Evolutionary conservation across 1,139 yeast species (phyloP), one percentile per base, ranked within the genome.

Genomic region (Lodderomyces margitis): DNA sequence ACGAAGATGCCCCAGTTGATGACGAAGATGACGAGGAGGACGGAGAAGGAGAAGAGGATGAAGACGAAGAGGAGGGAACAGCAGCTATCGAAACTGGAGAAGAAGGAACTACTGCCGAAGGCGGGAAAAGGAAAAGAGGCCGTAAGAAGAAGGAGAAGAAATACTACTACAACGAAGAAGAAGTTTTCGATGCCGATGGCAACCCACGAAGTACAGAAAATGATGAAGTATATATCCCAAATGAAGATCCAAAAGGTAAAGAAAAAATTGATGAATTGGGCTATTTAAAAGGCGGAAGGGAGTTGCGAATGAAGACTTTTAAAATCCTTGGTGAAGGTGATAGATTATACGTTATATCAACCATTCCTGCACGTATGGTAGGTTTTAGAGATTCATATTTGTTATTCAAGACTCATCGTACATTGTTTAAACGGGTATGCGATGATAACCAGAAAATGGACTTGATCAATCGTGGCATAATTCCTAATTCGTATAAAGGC

Each of bases 371-470:
- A 0, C 75, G 98, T 51, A 80, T 91, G 54, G 89, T 91, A 52
- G 98, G 98, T 3, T 89, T 89, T 64, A 75, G 98, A 54, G 98
- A 92, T 59, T 88, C 97, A 1, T 91, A 92, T 56, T 72, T 89
- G 43, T 72, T 92, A 47, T 92, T 92, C 68, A 95, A 89, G 58
- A 87, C 91, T 40, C 97, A 92, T 63, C 69, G 75, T 43, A 66
- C 74, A 38, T 70, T 92, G 41, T 84, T 77, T 68, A 88, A 91
- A 58, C 79, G 86, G 47, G 81, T 86, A 14, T 74, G 92, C 37
- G 75, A 80, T 20, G 87, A 87, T 46, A 85, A 79, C 27, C 95
- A 89, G 57, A 91, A 92, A 59, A 79, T 78, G 66, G 92, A 87
- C 53, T 69, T 94, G 54, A 88, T 92, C 41, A 82, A 83, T 37